These are phyloP conservation scores for Chimonanthus salicifolius DNA, from an alignment of 164 flowering plant genomes.

Conservation along the genomic window DNA sequence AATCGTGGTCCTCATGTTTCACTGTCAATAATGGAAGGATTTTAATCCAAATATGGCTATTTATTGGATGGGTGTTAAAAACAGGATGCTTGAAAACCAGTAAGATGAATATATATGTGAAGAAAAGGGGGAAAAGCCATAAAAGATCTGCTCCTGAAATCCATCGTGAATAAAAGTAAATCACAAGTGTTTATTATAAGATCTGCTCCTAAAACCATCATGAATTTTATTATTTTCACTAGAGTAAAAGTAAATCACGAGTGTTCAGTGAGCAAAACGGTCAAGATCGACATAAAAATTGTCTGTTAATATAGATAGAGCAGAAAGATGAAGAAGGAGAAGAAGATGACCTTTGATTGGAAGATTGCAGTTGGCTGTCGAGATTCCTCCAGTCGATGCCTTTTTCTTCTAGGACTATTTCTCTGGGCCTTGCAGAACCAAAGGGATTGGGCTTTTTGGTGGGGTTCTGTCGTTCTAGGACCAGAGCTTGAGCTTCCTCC, in stretches of 20 bases:
- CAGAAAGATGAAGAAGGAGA: not conserved
- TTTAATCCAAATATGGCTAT: too few relatives aligned
- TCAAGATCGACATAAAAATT: not conserved
- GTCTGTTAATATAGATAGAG: not conserved
- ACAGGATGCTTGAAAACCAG: too few relatives aligned
- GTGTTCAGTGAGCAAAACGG: too few relatives aligned
- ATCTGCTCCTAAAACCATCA: not conserved
- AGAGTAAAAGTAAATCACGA: not conserved
- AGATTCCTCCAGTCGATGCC: slow-evolving; percentile 29
- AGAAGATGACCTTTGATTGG: slow-evolving; percentile 8
- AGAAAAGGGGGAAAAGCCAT: too few relatives aligned
- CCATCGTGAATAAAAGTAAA: not conserved
- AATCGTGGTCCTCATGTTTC: too few relatives aligned
- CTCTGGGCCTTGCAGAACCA: slow-evolving; percentile 36
- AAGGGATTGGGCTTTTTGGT: slow-evolving; percentile 24
- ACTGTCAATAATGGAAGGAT: too few relatives aligned
- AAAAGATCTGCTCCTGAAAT: too few relatives aligned
- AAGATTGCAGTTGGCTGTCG: slow-evolving; percentile 13
- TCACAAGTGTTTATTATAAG: not conserved
- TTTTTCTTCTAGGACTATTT: slow-evolving; percentile 31
- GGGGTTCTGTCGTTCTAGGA: not conserved
- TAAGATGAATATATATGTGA: too few relatives aligned
- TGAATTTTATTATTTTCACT: not conserved
- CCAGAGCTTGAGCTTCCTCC: slow-evolving; percentile 11
- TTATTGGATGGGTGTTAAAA: too few relatives aligned